phyloP scores from a whole-genome alignment of 2,329 filamentous ascomycete species.

The Aspergillus tamarii region DNA sequence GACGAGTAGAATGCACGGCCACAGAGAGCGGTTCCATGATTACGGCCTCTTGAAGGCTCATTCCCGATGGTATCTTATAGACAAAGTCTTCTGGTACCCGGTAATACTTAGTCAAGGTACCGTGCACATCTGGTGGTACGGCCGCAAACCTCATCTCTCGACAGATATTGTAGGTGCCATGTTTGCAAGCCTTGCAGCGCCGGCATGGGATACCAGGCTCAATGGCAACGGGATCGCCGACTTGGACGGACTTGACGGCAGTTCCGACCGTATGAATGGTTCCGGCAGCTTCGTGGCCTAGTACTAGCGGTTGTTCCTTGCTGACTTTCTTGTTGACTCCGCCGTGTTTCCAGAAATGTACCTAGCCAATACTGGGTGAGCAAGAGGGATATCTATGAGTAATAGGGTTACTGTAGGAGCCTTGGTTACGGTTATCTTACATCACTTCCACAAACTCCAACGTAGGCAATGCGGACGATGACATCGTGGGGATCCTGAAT shows the following conservation, averaged over 20 bases:
- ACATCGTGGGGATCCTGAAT: slow-evolving; percentile 44
- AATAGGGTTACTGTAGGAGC: neutral
- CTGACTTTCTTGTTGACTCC: slow-evolving; percentile 37
- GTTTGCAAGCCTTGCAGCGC: slow-evolving; percentile 40
- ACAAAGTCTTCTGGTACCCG: slow-evolving; percentile 44
- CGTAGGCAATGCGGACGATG: slow-evolving; percentile 47
- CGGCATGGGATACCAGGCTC: slow-evolving; percentile 43
- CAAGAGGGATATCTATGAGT: neutral
- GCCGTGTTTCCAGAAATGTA: slow-evolving; percentile 47
- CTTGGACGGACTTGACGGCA: slow-evolving; percentile 28
- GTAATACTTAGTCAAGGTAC: slow-evolving; percentile 45
- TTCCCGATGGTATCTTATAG: slow-evolving; percentile 41
- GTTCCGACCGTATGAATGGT: slow-evolving; percentile 33
- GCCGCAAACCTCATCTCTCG: slow-evolving; percentile 45
- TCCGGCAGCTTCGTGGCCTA: slow-evolving; percentile 43
- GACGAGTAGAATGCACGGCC: slow-evolving; percentile 47
- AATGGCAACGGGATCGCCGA: slow-evolving; percentile 41
- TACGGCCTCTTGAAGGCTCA: slow-evolving; percentile 47
- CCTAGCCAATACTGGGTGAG: slow-evolving; percentile 19
- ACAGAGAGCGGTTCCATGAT: slow-evolving; percentile 52
- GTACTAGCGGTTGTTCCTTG: slow-evolving; percentile 26
- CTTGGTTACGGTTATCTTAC: slow-evolving; percentile 17
- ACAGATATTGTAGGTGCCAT: slow-evolving; percentile 47
- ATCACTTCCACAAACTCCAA: slow-evolving; percentile 49
- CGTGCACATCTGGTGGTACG: slow-evolving; percentile 41